Evolutionary conservation across 495 filamentous ascomycete species (phyloP).

Genomic region (Evansstolkia leycettana): DNA sequence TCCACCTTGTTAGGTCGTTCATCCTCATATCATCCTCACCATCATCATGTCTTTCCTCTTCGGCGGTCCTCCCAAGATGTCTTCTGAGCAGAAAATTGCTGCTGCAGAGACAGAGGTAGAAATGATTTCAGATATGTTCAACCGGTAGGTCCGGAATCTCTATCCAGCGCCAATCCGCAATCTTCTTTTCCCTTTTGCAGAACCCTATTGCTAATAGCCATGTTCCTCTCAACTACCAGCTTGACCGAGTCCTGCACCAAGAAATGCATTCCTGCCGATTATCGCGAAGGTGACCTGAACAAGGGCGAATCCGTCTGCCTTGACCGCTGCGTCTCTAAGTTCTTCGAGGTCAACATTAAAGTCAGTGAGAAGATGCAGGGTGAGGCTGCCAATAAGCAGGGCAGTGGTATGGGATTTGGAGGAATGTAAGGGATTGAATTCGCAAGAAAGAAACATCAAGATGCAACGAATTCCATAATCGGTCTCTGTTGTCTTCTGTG

Average conservation of each 20-base stretch:
- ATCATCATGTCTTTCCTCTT: conserved; percentile 89
- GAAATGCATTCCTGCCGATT: conserved; percentile 84
- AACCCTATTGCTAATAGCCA: conserved; percentile 1
- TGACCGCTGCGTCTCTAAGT: conserved; percentile 91
- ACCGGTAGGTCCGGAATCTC: conserved; percentile 47
- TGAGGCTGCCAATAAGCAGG: conserved; percentile 41
- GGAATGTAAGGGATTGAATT: conserved; percentile 33
- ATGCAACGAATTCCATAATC: not conserved
- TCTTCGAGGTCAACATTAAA: conserved; percentile 97
- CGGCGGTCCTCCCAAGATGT: conserved; percentile 70
- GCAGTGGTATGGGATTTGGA: conserved; percentile 35
- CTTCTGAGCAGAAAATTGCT: conserved; percentile 90
- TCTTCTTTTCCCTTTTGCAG: not conserved
- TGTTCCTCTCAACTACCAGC: conserved; percentile 28
- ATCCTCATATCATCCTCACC: conserved; percentile 19
- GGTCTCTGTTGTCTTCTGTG: conserved; percentile 2
- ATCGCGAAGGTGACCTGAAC: conserved; percentile 90
- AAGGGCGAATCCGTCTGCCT: conserved; percentile 98
- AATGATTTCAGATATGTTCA: conserved; percentile 94
- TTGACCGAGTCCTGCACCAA: conserved; percentile 76
- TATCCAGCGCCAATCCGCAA: too few species aligned
- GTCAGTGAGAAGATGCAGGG: conserved; percentile 73
- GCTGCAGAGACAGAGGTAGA: conserved; percentile 86
- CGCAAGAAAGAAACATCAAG: not conserved
- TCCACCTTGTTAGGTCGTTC: not conserved